Base-by-base conservation (phyloP, 371 early-diverging fungal genomes). In the Mucor racemosus region DNA sequence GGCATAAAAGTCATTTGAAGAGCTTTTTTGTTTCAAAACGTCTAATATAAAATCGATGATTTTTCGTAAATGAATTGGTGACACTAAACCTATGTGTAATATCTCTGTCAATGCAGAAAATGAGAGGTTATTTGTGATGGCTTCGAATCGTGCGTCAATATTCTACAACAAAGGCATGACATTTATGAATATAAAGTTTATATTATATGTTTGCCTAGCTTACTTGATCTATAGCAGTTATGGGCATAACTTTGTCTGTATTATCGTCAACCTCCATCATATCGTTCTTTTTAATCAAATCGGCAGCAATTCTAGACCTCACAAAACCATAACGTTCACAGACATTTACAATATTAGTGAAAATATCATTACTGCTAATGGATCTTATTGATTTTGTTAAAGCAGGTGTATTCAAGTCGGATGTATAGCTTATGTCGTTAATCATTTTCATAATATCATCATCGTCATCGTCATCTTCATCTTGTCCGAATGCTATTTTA, bases 371-470 rank as follows among this genome's bases (percentile, higher is more conserved):
- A 19, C 57, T 71, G 9, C 74, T 72, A 9, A 74, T 65, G 9
- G 68, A 26, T 9, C 73, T 71, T 17, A 82, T 66, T 0, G 80
- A 72, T 19, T 78, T 78, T 1, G 66, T 72, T 3, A 82, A 61
- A 0, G 61, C 65, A 3, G 75, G 65, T 10, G 70, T 67, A 60
- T 73, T 79, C 9, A 75, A 35, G 26, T 82, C 76, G 5, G 67
- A 58, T 0, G 75, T 50, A 19, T 71, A 71, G 14, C 62, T 69
- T 46, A 70, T 76, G 33, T 74, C 76, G 46, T 82, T 76, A 38
- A 82, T 73, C 63, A 82, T 61, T 38, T 73, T 74, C 82, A 81
- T 81, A 4, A 81, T 64, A 53, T 76, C 79, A 42, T 77, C 77
- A 2, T 76, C 80, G 17, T 74, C 79, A 11, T 76, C 78, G 4